phyloP scores from a whole-genome alignment of 1,139 yeast genomes.

The Casaregolazyma suthepensis region DNA sequence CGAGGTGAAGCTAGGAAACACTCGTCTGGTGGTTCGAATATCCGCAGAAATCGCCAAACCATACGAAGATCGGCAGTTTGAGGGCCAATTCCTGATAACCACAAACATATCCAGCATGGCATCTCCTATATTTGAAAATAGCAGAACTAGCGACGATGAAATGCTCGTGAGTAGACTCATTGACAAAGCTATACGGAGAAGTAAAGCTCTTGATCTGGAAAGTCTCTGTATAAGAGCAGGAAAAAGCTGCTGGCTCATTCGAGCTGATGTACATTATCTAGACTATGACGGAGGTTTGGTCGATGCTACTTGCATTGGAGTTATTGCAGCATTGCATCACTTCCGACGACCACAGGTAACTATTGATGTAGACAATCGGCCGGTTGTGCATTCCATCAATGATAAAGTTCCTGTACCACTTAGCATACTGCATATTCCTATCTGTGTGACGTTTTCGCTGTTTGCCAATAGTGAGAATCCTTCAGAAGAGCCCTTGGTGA shows the following conservation, averaged over 20 bases:
- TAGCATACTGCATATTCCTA: slow-evolving; percentile 81
- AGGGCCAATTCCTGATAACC: slow-evolving; percentile 77
- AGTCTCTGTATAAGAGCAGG: slow-evolving; percentile 89
- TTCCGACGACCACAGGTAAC: slow-evolving; percentile 80
- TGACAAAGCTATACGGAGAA: slow-evolving; percentile 85
- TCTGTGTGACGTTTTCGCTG: slow-evolving; percentile 85
- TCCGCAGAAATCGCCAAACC: slow-evolving; percentile 80
- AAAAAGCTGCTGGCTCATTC: slow-evolving; percentile 78
- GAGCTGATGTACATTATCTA: slow-evolving; percentile 84
- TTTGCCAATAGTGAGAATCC: slow-evolving; percentile 39
- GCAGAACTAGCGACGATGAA: slow-evolving; percentile 70
- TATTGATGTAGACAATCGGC: slow-evolving; percentile 62
- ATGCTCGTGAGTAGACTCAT: slow-evolving; percentile 69
- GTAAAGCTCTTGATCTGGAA: slow-evolving; percentile 87
- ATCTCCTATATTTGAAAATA: slow-evolving; percentile 71
- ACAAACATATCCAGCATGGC: slow-evolving; percentile 92
- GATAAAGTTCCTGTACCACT: slow-evolving; percentile 86
- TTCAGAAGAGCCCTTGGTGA: slow-evolving; percentile 36
- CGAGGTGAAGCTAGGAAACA: slow-evolving; percentile 67
- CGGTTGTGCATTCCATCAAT: slow-evolving; percentile 61
- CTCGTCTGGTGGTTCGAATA: slow-evolving; percentile 66
- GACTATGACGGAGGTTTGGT: slow-evolving; percentile 90
- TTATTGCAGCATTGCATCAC: slow-evolving; percentile 77
- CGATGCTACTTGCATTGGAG: slow-evolving; percentile 87
- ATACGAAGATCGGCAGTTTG: slow-evolving; percentile 87